Percentiles rank a stretch among this genome's conserved stretches.
Conservation (phyloP, 331 rosid genomes). For the Erythrophleum ivorense region DNA sequence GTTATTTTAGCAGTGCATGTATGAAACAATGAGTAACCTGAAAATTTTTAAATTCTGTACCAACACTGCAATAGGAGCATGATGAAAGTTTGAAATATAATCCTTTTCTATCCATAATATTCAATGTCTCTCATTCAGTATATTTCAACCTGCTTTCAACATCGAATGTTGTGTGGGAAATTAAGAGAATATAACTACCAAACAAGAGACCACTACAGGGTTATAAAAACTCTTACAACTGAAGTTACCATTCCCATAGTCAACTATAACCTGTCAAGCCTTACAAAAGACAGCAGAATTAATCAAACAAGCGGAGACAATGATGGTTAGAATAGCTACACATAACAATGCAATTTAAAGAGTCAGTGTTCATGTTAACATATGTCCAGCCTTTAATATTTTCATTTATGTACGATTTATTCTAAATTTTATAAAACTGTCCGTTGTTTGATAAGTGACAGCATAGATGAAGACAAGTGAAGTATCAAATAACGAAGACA, state of each 20-base stretch:
- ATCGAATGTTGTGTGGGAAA: not conserved
- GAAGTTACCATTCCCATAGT: not conserved
- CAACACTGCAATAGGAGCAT: not conserved
- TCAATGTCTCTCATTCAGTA: conserved; percentile 27
- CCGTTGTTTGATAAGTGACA: not conserved
- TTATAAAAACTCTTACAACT: not conserved
- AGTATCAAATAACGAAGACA: not conserved
- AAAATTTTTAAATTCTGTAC: not conserved
- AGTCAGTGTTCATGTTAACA: not conserved
- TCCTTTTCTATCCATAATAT: not conserved
- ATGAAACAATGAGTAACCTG: not conserved
- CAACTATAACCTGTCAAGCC: not conserved
- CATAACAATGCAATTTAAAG: not conserved
- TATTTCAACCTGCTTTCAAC: not conserved
- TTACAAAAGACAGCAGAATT: not conserved
- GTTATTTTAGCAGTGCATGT: not conserved
- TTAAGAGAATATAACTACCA: not conserved
- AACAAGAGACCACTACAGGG: not conserved
- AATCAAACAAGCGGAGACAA: not conserved
- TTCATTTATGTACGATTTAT: not conserved
- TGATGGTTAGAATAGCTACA: not conserved
- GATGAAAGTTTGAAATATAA: not conserved
- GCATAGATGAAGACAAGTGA: not conserved
- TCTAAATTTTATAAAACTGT: not conserved
- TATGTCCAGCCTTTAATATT: not conserved